phyloP scores from a whole-genome alignment of 169 alveolate species.

The Eimeria brunetti region DNA sequence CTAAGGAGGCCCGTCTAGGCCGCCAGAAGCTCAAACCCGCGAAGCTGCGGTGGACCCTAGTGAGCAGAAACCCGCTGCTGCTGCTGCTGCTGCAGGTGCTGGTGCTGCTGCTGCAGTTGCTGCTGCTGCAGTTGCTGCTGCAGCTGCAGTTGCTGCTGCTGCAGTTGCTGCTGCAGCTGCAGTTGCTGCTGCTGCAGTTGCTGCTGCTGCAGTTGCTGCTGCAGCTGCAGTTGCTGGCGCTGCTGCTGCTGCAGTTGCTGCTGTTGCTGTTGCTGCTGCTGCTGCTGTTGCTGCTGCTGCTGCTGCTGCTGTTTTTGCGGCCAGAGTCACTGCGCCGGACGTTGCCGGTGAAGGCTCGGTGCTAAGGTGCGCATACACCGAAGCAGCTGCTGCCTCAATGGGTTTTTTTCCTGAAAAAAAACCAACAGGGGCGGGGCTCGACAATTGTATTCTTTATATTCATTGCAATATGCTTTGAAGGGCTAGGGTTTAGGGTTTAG shows the following conservation, averaged over 20 bases:
- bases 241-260: background rate
- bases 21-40: conserved; percentile 97
- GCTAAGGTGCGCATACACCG: conserved; percentile 63
- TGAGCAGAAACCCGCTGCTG: too few relatives aligned
- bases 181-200: too few relatives aligned
- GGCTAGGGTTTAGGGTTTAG: too few relatives aligned
- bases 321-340: conserved; percentile 61
- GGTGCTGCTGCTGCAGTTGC: background rate
- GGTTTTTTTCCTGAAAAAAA: background rate
- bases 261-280: background rate
- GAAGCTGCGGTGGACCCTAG: conserved; percentile 97
- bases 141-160: too few relatives aligned
- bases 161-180: too few relatives aligned
- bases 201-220: too few relatives aligned
- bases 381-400: conserved; percentile 4
- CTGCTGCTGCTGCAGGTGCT: too few relatives aligned
- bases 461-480: too few relatives aligned
- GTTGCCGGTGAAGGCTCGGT: conserved; percentile 56
- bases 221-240: too few relatives aligned
- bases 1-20: conserved; percentile 95
- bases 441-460: background rate
- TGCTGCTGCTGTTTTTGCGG: conserved; percentile 35
- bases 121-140: too few relatives aligned
- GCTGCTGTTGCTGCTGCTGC: too few relatives aligned
- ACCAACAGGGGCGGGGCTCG: conserved; percentile 33